Evolutionary conservation across 1,284 basidiomycete species (phyloP), one percentile per base, ranked within the genome.

Genomic region (Sanguinoderma infundibulare): DNA sequence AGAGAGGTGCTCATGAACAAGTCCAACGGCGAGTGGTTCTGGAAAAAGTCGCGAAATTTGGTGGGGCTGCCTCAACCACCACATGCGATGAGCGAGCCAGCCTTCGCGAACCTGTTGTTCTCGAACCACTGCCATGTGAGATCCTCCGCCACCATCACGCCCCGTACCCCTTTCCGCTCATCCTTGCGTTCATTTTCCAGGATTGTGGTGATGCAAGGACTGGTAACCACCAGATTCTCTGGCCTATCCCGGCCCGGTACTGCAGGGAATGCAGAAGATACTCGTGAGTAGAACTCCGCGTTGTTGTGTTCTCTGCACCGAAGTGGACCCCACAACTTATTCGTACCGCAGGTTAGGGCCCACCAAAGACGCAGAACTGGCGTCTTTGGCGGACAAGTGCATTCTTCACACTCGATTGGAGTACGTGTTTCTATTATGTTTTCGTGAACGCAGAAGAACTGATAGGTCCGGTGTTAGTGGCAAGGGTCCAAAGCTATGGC

Each of bases 81-180:
- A 5, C 17, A 12, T n/a, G n/a, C 10, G 28, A 49, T 76, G 50
- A 69, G 65, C 42, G 75, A 77, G 49, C 68, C 71, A 1, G 61
- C 68, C 50, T 74, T 70, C 44, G 67, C 67, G 1, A 52, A 65
- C 28, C 56, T 73, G 30, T 42, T 66, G 2, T 74, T 75, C 47
- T 60, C 67, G 30, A 59, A 42, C 17, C 60, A 68, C 51, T 69
- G 69, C 39, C 63, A 64, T 55, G 72, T 73, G 51, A 49, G 46
- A 28, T 17, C 17, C 44, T 15, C 26, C 28, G 32, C 46, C 28
- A 17, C 28, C 5, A 32, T 49, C n/a, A 20, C 8, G 2, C 28
- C 15, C 8, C 7, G 34, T 7, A n/a, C 10, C 6, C 30, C 15
- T 26, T n/a, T 20, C 7, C 28, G 46, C 46, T 49, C 17, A 32